Evolutionary conservation across 805 yeast species (phyloP), one percentile per base, ranked within the genome.

Genomic region (Maudiozyma pseudohumilis): DNA sequence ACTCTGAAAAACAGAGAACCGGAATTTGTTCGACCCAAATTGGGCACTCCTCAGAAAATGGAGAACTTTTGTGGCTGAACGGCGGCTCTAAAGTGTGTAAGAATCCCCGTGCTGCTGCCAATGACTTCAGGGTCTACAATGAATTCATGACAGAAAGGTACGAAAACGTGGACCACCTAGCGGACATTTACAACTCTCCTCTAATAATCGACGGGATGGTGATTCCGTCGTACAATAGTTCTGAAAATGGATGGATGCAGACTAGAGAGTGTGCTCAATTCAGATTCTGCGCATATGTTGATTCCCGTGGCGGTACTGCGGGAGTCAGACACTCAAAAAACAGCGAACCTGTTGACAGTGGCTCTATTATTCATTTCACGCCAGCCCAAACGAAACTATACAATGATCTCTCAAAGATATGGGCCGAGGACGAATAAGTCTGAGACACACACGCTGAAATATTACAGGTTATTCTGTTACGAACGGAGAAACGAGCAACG

Each of bases 81-180:
- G 44, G 41, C 18, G 39, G 36, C 41, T 66, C 77, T 53, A 61
- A 67, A 34, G 69, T 63, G 35, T 79, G 85, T 56, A 72, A 72
- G 44, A 61, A 65, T 19, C 38, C 43, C 1, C 38, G 42, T 2
- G 49, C 59, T 28, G 66, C 63, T 2, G 44, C 40, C 11, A 44
- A 49, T 18, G 66, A 71, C 37, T 60, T 50, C 28, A 31, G 40
- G 11, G 37, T 32, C 15, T 34, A 41, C 28, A 43, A 41, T 5
- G 47, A 44, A 3, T 49, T 47, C 33, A 48, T 48, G 28, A 30
- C 31, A 18, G 27, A 37, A 12, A 46, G 47, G 20, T 51, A 49
- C 23, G 40, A 29, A 13, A 36, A 32, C 30, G 26, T 40, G 8
- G 40, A 41, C 10, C 28, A 36, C 3, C 18, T 48, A 27, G 28